Evolutionary conservation across 495 filamentous ascomycete genomes (phyloP), one percentile per base, ranked within the genome.

Genomic region (Podospora appendiculata): DNA sequence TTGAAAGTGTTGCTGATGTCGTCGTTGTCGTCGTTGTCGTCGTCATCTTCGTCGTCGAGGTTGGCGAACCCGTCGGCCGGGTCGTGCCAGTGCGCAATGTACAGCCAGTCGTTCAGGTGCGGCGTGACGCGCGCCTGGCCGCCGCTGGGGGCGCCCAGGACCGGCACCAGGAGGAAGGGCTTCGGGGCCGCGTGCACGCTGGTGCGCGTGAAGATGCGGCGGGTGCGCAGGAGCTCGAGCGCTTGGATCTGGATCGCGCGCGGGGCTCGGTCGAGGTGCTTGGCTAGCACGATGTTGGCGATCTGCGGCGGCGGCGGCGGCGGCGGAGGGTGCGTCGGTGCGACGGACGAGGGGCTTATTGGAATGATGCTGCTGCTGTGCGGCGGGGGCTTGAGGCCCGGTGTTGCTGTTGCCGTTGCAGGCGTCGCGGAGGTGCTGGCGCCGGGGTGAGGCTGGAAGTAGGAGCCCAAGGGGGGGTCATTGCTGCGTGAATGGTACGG

Each of bases 31-130:
- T 19, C 50, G 32, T 52, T 16, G 3, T 35, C 39, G 11, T 54
- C 45, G 8, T 61, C 53, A 3, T 50, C 34, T 8, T 58, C 61
- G 6, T 54, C 51, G 14, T 49, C 35, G 10, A 32, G 11, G 34
- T 43, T 33, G 25, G 32, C 36, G 50, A 87, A 86, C 0, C 84
- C 88, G 63, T 90, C 82, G 13, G 90, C 83, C 4, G 78, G 72
- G 35, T 84, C 76, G 61, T 98, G 90, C 68, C 82, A 88, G 67
- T 96, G 90, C 0, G 89, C 91, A 14, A 98, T 82, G 61, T 91
- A 88, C 53, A 97, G 82, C 57, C 87, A 80, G 50, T 96, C 90
- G 62, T 87, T 89, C 73, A 95, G 63, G 53, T 79, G 77, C 41
- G 71, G 61, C 14, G 71, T 76, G 14, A 81, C 69, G 33, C 65